Conservation (phyloP, 202 grass and related monocot species). For the Carex sylvatica region DNA sequence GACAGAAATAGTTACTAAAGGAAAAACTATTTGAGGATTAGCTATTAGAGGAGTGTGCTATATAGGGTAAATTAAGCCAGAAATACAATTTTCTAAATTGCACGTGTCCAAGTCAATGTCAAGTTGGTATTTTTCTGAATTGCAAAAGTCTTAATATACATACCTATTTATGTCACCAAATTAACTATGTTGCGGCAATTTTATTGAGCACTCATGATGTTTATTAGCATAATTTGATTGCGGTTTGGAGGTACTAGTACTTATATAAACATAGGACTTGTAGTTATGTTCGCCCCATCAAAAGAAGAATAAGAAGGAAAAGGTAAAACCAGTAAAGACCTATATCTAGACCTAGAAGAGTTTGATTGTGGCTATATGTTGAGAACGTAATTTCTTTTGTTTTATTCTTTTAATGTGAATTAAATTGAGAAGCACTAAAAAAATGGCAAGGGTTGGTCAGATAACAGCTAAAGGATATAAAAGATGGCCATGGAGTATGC, state of each 20-base stretch:
- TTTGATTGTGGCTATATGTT: neutral
- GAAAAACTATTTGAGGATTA: constrained; percentile 53
- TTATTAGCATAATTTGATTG: neutral
- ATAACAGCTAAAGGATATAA: constrained; percentile 81
- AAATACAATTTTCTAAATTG: constrained; percentile 70
- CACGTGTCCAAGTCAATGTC: constrained; percentile 57
- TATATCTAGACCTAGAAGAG: neutral
- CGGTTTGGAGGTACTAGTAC: neutral
- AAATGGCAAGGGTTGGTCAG: constrained; percentile 72
- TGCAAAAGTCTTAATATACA: constrained; percentile 39
- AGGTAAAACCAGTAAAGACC: neutral
- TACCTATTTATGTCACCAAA: neutral
- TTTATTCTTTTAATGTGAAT: constrained; percentile 17
- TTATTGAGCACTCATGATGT: too few relatives aligned
- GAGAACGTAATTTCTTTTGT: neutral
- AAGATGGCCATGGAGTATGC: constrained; percentile 69
- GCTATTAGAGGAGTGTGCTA: constrained; percentile 49
- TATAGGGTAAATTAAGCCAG: constrained; percentile 56
- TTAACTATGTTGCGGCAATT: neutral
- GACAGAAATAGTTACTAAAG: constrained; percentile 37
- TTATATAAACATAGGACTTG: neutral
- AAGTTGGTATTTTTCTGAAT: constrained; percentile 64
- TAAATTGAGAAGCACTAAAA: constrained; percentile 59
- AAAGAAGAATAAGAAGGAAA: neutral
- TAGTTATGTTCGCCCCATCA: neutral